phyloP scores from a whole-genome alignment of 2,329 filamentous ascomycete species.

The Lecanicillium sp. region DNA sequence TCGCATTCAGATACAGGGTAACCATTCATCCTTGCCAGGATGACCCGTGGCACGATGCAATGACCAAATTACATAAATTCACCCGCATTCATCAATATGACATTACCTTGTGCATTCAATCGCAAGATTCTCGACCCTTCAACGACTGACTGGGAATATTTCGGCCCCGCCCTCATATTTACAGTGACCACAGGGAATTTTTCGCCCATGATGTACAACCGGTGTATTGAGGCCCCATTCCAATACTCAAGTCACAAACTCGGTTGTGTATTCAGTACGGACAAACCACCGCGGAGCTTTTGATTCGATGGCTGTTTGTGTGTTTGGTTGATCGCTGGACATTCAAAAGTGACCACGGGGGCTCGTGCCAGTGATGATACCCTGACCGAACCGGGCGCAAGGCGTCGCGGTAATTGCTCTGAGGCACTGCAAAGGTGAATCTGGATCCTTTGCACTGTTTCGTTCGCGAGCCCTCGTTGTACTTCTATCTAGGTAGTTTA shows the following conservation, averaged over 20 bases:
- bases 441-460: constrained; percentile 2
- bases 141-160: constrained; percentile 3
- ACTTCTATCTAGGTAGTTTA: no score
- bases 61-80: background rate
- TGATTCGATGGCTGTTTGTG: constrained; percentile 11
- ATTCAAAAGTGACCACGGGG: constrained; percentile 7
- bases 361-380: constrained; percentile 10
- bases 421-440: constrained; percentile 8
- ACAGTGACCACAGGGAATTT: constrained; percentile 5
- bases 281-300: background rate
- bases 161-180: constrained; percentile 1
- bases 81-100: background rate
- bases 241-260: constrained; percentile 4
- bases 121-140: background rate
- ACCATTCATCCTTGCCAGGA: background rate
- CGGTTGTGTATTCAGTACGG: constrained; percentile 4
- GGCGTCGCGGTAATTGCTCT: constrained; percentile 11
- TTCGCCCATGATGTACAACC: constrained; percentile 8
- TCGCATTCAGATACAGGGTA: background rate
- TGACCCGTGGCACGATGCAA: background rate
- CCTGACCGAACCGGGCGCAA: constrained; percentile 11
- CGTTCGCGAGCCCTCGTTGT: constrained; percentile 6
- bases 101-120: constrained; percentile 7
- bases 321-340: constrained; percentile 10
- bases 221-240: constrained; percentile 8